A percentile compares a stretch with the other conserved stretches of the same genome.
phyloP scores from a whole-genome alignment of 352 stramenopile genomes.

The Plasmopara halstedii region DNA sequence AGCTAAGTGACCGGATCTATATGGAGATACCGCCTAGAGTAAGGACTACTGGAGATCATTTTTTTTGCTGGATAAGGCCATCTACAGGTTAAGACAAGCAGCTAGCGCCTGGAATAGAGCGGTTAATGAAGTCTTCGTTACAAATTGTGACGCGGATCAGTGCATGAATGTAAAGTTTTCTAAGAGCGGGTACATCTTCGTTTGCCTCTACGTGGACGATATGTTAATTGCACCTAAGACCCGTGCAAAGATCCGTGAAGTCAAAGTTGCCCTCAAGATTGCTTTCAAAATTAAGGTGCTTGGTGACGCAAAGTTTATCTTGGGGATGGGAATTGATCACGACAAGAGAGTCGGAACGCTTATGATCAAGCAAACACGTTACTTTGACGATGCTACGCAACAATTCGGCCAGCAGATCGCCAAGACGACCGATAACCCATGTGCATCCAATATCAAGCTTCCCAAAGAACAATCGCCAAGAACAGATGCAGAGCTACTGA shows the following conservation, averaged over 20 bases:
- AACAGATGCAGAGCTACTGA: too few relatives aligned
- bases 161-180: slow-evolving; percentile 10
- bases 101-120: slow-evolving; percentile 14
- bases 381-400: too few relatives aligned
- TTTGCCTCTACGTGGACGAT: slow-evolving; percentile 3
- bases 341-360: too few relatives aligned
- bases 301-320: slow-evolving; percentile 10
- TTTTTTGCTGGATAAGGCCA: slow-evolving; percentile 10
- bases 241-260: slow-evolving; percentile 1
- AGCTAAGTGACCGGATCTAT: too few relatives aligned
- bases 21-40: too few relatives aligned
- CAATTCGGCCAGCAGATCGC: too few relatives aligned
- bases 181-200: slow-evolving; percentile 1
- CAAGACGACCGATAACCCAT: too few relatives aligned
- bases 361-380: too few relatives aligned
- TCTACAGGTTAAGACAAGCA: slow-evolving; percentile 17
- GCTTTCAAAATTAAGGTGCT: slow-evolving; percentile 23
- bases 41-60: neutral
- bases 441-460: slow-evolving; percentile 12
- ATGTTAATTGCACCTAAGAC: too few relatives aligned
- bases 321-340: slow-evolving; percentile 19
- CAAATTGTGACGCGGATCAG: slow-evolving; percentile 9
- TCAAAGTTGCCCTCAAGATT: too few relatives aligned
- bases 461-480: too few relatives aligned
- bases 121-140: too few relatives aligned